A percentile compares a stretch with the other conserved stretches of the same genome.
phyloP scores from a whole-genome alignment of 2,329 filamentous ascomycete species.

The Trichoderma brevicompactum region DNA sequence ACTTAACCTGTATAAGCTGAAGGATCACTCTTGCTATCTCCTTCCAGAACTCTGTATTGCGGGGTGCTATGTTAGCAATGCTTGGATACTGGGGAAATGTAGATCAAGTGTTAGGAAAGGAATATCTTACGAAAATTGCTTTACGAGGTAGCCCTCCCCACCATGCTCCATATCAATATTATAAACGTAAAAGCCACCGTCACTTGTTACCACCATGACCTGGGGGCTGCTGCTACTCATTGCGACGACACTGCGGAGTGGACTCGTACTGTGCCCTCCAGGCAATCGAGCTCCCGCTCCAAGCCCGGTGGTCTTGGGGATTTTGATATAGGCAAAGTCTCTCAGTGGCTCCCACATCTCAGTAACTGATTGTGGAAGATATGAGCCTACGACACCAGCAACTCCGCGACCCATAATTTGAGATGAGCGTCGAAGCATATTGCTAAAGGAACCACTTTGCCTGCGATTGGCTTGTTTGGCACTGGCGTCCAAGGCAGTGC shows the following conservation, averaged over 20 bases:
- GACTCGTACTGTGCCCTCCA: constrained; percentile 47
- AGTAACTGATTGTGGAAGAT: constrained; percentile 89
- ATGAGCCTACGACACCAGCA: constrained; percentile 86
- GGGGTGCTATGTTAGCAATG: not conserved
- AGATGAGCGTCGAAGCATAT: constrained; percentile 89
- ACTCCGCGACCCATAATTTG: constrained; percentile 91
- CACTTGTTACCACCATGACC: constrained; percentile 97
- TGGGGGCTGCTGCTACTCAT: constrained; percentile 95
- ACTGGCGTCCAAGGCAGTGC: constrained; percentile 32
- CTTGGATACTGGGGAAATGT: not conserved
- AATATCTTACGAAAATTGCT: constrained; percentile 83
- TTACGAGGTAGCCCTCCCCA: constrained; percentile 87
- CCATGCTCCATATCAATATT: constrained; percentile 94
- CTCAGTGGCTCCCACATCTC: constrained; percentile 97
- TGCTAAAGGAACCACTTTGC: constrained; percentile 80
- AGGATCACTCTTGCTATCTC: constrained; percentile 59
- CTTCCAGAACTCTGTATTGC: constrained; percentile 54
- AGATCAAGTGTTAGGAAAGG: not conserved
- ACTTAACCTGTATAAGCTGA: constrained; percentile 48
- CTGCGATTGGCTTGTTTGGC: constrained; percentile 46
- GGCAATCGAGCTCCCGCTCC: constrained; percentile 33
- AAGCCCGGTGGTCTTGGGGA: constrained; percentile 64
- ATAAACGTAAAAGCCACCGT: constrained; percentile 93
- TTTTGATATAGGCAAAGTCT: constrained; percentile 95
- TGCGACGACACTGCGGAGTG: constrained; percentile 88